Conservation (phyloP, 2,329 filamentous ascomycete species). For the Exophiala sideris region DNA sequence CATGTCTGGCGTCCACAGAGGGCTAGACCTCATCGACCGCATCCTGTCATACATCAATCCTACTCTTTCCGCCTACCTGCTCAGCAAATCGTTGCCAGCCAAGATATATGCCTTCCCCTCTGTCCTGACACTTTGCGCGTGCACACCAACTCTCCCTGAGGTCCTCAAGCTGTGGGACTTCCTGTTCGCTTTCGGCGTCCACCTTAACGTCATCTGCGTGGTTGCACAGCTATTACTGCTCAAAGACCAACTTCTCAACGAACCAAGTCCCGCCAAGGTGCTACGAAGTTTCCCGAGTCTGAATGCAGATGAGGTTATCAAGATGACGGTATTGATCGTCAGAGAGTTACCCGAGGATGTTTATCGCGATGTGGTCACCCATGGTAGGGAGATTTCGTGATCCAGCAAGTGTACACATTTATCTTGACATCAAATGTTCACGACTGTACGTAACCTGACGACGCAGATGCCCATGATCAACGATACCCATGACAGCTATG, state of each 20-base stretch:
- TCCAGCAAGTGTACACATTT: no score
- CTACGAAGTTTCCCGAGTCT: conserved; percentile 82
- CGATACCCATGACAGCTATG: no score
- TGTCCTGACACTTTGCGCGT: conserved; percentile 90
- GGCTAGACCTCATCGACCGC: conserved; percentile 85
- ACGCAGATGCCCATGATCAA: no score
- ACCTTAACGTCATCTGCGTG: conserved; percentile 93
- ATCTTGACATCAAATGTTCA: no score
- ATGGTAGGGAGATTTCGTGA: conserved; percentile 55
- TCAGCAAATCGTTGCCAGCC: conserved; percentile 81
- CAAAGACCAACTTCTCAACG: conserved; percentile 76
- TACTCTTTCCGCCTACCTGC: conserved; percentile 78
- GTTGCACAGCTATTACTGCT: conserved; percentile 91
- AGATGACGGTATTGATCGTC: conserved; percentile 78
- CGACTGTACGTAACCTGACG: no score
- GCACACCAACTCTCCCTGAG: conserved; percentile 90
- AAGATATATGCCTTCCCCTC: conserved; percentile 96
- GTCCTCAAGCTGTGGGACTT: conserved; percentile 96
- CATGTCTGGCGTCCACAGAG: conserved; percentile 95
- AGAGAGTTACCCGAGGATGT: conserved; percentile 86
- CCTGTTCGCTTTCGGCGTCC: conserved; percentile 89
- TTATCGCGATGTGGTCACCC: conserved; percentile 83
- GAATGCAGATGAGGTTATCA: conserved; percentile 78
- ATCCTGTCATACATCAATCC: conserved; percentile 88
- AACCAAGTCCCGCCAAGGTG: conserved; percentile 85